Percentiles rank a stretch among this genome's conserved stretches.
These are phyloP conservation scores for Fusarium sp. DNA, from an alignment of 2,329 filamentous ascomycete species.

Conservation along the genomic window DNA sequence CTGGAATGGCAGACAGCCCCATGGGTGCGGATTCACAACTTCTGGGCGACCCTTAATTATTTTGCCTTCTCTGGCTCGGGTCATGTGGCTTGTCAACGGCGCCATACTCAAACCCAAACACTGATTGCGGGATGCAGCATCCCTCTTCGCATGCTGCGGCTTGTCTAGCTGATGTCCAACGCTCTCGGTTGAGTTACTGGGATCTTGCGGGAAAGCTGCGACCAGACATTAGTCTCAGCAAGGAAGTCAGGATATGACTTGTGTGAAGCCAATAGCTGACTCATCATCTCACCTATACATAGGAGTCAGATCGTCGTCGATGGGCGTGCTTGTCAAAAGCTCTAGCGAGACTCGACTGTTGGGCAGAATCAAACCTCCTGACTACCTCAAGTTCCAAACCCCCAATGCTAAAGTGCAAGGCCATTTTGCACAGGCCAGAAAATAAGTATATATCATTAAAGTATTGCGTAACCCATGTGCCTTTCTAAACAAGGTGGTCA, in stretches of 20 bases:
- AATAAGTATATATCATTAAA: slow-evolving; percentile 13
- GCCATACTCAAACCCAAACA: neutral
- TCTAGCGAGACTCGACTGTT: neutral
- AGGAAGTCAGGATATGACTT: neutral
- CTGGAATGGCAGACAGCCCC: neutral
- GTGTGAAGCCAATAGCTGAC: neutral
- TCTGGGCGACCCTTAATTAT: neutral
- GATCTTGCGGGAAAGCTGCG: neutral
- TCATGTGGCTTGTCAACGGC: neutral
- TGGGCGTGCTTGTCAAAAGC: neutral
- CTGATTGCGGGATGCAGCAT: neutral
- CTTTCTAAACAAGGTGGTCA: neutral
- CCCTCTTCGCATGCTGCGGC: neutral
- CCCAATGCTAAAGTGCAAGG: neutral
- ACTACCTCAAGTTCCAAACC: neutral
- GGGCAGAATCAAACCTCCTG: neutral
- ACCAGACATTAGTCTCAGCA: neutral
- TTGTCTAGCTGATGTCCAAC: neutral
- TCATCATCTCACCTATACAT: neutral
- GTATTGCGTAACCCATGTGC: neutral
- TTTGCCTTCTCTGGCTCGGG: no score
- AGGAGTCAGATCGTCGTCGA: neutral
- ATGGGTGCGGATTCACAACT: neutral
- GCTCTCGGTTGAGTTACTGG: neutral
- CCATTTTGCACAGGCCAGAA: neutral